Base-by-base conservation (phyloP, 2,329 filamentous ascomycete genomes). In the Microsporum ferrugineum region DNA sequence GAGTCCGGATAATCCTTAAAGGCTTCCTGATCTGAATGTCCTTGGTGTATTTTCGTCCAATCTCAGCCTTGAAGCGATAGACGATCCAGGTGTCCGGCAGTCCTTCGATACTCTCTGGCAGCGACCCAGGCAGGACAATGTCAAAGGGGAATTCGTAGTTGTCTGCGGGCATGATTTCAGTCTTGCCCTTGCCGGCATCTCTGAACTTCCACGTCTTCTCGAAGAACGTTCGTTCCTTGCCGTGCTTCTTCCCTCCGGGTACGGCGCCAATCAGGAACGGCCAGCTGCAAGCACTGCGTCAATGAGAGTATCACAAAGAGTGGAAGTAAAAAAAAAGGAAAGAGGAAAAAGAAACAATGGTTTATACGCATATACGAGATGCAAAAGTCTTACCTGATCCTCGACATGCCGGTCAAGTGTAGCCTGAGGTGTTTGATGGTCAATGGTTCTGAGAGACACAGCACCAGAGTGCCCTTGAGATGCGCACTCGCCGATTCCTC, bases 91-190 rank as follows among this genome's bases (percentile, higher is more conserved):
- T 91, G 67, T 95, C 89, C 61, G 83, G 81, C 61, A 97, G 79
- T 2, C 94, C 94, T 75, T 97, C 94, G 45, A 99, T 84, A 70
- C 90, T 96, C 80, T 97, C 94, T 17, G 89, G 83, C 70, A 82
- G 69, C 10, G 73, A 71, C 3, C 88, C 88, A 14, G 87, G 82
- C n/a, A 92, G 77, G 62, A 88, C 79, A 61, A 86, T 78, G 67
- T 90, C 85, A 71, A 94, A 92, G 0, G 88, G 88, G 76, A 88
- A 92, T 72, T 91, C 88, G 74, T 94, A 90, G 73, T 92, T 92
- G 64, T 88, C 88, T 31, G 87, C 83, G 3, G 81, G 79, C 31
- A 92, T 77, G 5, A 81, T 80, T 81, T 75, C 79, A 55, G 72
- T 78, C 71, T 74, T 80, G 63, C 71, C 75, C 69, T 75, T 77